Base-by-base conservation (phyloP, 2,329 filamentous ascomycete species). In the Aspergillus versicolor region DNA sequence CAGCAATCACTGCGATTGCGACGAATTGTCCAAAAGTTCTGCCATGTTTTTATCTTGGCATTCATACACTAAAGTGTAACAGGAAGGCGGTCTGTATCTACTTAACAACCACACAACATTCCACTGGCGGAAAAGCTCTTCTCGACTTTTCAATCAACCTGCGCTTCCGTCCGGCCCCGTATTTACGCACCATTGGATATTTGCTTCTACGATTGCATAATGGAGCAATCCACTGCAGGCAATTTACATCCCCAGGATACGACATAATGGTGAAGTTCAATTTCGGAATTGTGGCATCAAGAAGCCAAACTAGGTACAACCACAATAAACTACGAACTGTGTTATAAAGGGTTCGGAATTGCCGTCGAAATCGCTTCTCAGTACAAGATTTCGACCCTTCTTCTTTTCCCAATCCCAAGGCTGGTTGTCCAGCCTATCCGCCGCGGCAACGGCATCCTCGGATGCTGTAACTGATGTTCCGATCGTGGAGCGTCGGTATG, bases 401-500 rank as follows among this genome's bases (percentile, higher is more conserved):
- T 46, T 32, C 21, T 24, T 3, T 47, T 21, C 19, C 50, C 21
- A 41, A 52, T 42, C 50, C 46, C 30, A n/a, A n/a, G 22, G 40
- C 19, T 44, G 44, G 47, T 17, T 32, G 40, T 44, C 41, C 52
- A 34, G 49, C 54, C 48, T 30, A 63, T 63, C 67, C 79, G 82
- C 82, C 80, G 70, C 75, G 80, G 78, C 81, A 75, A 83, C 81
- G 81, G 81, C 70, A 72, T 70, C 69, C 64, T 62, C 66, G 68
- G 73, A 73, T 75, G 73, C 79, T 83, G 82, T 84, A 84, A 84
- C 82, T 84, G 82, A 81, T 76, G 73, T 73, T 74, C 72, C 73
- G 77, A 71, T 82, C 76, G 82, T 91, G 87, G 88, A 82, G 80
- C 84, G 84, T 91, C 90, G 89, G 91, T 94, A 77, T 62, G 72